phyloP scores from a whole-genome alignment of 208 protist genomes.

The Tetramitus jugosus region DNA sequence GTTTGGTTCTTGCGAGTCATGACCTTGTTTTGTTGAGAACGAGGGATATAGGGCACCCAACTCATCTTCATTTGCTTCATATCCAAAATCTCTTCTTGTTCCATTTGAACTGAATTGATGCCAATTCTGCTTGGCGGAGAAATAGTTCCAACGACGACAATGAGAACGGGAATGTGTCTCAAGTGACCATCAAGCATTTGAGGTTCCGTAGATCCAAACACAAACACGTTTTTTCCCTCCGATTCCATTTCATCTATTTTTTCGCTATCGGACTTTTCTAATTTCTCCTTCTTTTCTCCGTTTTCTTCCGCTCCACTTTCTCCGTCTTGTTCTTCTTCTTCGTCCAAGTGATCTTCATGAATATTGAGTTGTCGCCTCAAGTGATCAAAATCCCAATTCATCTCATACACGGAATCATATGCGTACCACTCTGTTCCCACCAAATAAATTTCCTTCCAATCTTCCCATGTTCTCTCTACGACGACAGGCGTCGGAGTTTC shows the following conservation, averaged over 20 bases:
- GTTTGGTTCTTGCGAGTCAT: not conserved
- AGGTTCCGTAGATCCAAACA: slow-evolving; percentile 25
- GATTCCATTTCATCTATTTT: not conserved
- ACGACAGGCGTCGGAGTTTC: not conserved
- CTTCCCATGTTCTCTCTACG: slow-evolving; percentile 26
- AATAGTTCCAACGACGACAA: slow-evolving; percentile 29
- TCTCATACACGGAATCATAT: slow-evolving; percentile 30
- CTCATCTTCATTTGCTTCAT: slow-evolving; percentile 38
- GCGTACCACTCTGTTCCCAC: slow-evolving; percentile 35
- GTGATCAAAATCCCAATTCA: slow-evolving; percentile 38
- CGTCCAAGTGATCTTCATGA: too few relatives aligned
- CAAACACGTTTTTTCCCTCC: not conserved
- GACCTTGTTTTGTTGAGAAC: not conserved
- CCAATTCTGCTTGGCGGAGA: slow-evolving; percentile 28
- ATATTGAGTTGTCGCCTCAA: slow-evolving; percentile 12
- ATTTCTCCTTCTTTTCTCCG: not conserved
- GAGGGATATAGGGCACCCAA: slow-evolving; percentile 26
- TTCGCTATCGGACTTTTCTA: not conserved
- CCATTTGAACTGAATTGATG: slow-evolving; percentile 35
- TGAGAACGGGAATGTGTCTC: slow-evolving; percentile 23
- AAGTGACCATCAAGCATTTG: too few relatives aligned
- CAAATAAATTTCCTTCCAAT: slow-evolving; percentile 38
- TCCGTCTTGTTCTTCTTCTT: not conserved
- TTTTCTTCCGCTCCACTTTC: not conserved
- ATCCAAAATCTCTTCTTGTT: slow-evolving; percentile 31